Conservation (phyloP, 805 yeast species). For the Ogataea neopini region DNA sequence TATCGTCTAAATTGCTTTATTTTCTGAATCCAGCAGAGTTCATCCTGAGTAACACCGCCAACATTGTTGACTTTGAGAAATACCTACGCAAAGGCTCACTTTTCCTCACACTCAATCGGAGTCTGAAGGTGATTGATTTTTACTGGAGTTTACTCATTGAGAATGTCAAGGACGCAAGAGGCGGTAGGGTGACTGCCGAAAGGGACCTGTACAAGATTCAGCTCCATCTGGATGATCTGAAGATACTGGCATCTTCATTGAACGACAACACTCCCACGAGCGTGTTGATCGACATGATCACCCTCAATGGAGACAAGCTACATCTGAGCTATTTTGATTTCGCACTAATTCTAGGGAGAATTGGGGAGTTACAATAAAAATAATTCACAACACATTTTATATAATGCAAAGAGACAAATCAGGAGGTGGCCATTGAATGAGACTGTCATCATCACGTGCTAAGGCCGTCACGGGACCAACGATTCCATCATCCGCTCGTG, state of each 20-base stretch:
- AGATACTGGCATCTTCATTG: constrained; percentile 27
- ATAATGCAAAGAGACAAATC: constrained; percentile 9
- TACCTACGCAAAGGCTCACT: constrained; percentile 42
- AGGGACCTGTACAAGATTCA: constrained; percentile 16
- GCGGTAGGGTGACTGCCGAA: too few relatives aligned
- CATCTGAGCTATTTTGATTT: constrained; percentile 46
- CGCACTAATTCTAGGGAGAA: constrained; percentile 48
- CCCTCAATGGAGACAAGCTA: constrained; percentile 40
- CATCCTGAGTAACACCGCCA: constrained; percentile 39
- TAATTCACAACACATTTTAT: background rate
- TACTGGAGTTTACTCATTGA: constrained; percentile 42
- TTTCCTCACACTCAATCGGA: constrained; percentile 37
- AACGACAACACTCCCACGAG: constrained; percentile 35
- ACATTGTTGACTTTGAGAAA: constrained; percentile 50
- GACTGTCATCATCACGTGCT: too few relatives aligned
- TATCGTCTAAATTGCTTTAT: constrained; percentile 33
- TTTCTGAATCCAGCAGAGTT: constrained; percentile 34
- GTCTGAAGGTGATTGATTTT: constrained; percentile 37
- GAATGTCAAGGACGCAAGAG: constrained; percentile 16
- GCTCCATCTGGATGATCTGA: constrained; percentile 42
- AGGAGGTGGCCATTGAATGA: too few relatives aligned
- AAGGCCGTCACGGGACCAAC: too few relatives aligned
- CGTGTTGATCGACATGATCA: constrained; percentile 47
- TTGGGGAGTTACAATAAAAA: constrained; percentile 39
- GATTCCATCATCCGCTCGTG: too few relatives aligned